Evolutionary conservation across 441 rosid species (phyloP), one percentile per base, ranked within the genome.

Genomic region (Erodium trifolium): DNA sequence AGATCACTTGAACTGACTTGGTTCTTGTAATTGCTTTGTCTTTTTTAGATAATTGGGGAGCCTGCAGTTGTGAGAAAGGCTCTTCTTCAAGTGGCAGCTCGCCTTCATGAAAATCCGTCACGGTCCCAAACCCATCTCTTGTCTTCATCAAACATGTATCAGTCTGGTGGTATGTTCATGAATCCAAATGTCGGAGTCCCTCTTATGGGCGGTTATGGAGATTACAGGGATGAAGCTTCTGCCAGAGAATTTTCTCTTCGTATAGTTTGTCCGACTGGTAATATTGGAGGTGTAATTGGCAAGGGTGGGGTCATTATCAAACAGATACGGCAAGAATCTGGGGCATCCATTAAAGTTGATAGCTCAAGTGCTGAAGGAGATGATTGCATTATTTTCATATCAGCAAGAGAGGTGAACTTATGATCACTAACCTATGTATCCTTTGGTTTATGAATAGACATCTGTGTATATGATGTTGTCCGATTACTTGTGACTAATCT

Each of bases 41-140:
- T 41, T 37, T 63, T 71, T 41, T 83, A 95, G 99, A 78, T 92
- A 73, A 80, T 92, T 67, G 99, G 99, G 63, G 97, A 95, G 75
- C 81, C 86, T 72, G 76, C 82, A 62, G 81, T 87, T 72, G 92
- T 90, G 71, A 95, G 87, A 71, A 90, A 85, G 83, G 99, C 98
- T 71, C 78, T 92, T 67, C 80, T 73, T 72, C 89, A 88, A 79
- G 89, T 90, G 81, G 97, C 97, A n/a, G 70, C 86, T 49, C 90
- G 97, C 37, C 90, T 95, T 72, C 99, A 88, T 62, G 96, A 87
- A 9, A 92, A 92, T 80, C 99, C 99, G 39, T 89, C 97, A 59
- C 88, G 95, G 29, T 75, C 95, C 67, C 98, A 92, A 77, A 90
- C 86, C 76, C 72, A 81, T 70, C 99, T 94, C 63, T 77, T 84